Base-by-base conservation (phyloP, 352 stramenopile genomes). In the Phytopythium vexans region DNA sequence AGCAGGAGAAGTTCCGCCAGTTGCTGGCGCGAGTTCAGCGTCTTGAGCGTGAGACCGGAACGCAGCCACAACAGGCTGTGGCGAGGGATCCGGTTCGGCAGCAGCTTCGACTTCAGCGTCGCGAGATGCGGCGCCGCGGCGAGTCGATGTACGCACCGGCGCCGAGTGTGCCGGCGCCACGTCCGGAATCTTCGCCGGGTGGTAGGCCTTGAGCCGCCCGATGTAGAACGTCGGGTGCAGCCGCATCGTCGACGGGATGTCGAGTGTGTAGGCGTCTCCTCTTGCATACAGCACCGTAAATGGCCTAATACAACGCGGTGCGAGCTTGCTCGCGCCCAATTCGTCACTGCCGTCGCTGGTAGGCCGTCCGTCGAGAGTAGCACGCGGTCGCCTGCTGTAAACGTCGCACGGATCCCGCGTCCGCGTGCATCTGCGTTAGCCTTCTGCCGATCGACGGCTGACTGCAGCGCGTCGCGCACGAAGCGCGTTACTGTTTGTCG, bases 171-270 rank as follows among this genome's bases (percentile, higher is more conserved):
- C n/a, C n/a, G n/a, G n/a, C n/a, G n/a, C n/a, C n/a, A n/a, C n/a
- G n/a, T 59, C 38, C 40, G 36, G 55, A 14, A 43, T 48, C 2
- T 5, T 9, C 14, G 41, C 41, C 15, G 43, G 49, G 7, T 46
- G 6, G 50, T 75, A 72, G 3, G 38, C 9, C 21, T 65, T 68
- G 16, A 64, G 54, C 8, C 58, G 57, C 5, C 62, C 54, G 48
- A 75, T 52, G 49, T 72, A 71, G 41, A 72, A 69, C 39, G 56
- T 74, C 41, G 60, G 57, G 49, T 74, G 56, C 2, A 68, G 44
- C 0, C 32, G 40, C 49, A 64, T 67, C 3, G 41, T 6, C n/a
- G 48, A 49, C 16, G 54, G 49, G 6, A 64, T 64, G 36, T 68
- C 43, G 6, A 64, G 36, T 7, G 48, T 62, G 37, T 56, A 62